These are phyloP conservation scores for Corymbia calophylla DNA, from an alignment of 441 rosid species.

Conservation along the genomic window DNA sequence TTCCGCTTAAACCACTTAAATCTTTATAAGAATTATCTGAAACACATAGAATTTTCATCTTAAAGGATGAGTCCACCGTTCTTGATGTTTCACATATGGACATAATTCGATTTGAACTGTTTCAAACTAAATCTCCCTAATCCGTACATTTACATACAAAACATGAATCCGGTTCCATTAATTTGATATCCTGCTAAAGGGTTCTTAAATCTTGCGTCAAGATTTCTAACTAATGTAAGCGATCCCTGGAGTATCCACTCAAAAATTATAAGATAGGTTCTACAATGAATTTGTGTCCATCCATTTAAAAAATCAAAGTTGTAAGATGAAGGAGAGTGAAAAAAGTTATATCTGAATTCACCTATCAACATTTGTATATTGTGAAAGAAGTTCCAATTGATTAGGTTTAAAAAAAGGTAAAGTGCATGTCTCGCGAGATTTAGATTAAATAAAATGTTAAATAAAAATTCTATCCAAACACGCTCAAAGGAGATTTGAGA, in stretches of 20 bases:
- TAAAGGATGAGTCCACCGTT: not conserved
- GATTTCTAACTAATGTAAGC: too few species aligned
- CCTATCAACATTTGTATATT: too few species aligned
- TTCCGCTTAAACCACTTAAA: not conserved
- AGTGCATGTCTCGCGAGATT: not conserved
- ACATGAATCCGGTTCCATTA: not conserved
- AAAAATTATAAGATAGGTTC: too few species aligned
- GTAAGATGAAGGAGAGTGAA: not conserved
- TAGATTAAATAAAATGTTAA: not conserved
- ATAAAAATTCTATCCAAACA: not conserved
- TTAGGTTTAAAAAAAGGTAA: not conserved
- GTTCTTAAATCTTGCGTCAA: too few species aligned
- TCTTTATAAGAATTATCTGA: too few species aligned
- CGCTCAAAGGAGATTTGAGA: not conserved
- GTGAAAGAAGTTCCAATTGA: not conserved
- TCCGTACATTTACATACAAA: not conserved
- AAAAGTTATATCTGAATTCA: not conserved
- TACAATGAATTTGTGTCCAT: too few species aligned
- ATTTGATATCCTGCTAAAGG: too few species aligned
- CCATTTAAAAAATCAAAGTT: not conserved
- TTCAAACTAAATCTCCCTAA: not conserved
- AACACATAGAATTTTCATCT: too few species aligned
- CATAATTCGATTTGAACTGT: not conserved
- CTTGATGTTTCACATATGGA: not conserved
- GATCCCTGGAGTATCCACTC: too few species aligned